These are phyloP conservation scores for Kodamaea fungicola DNA, from an alignment of 1,139 yeast species.

Conservation along the genomic window DNA sequence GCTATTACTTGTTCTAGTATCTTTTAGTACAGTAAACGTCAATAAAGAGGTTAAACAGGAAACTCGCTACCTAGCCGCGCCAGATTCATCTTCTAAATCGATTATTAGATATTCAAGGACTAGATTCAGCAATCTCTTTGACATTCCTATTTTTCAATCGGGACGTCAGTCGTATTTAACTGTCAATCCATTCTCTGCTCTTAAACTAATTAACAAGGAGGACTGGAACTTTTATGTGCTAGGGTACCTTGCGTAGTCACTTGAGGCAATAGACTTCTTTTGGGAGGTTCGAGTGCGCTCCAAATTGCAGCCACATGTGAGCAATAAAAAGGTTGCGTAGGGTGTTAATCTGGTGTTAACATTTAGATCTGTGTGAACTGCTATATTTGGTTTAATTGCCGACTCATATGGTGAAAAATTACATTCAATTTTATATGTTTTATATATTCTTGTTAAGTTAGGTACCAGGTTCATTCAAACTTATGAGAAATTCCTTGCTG, in stretches of 20 bases:
- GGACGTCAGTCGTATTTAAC: slow-evolving; percentile 14
- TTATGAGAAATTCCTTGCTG: slow-evolving; percentile 62
- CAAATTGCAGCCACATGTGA: slow-evolving; percentile 48
- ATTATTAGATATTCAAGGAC: slow-evolving; percentile 9
- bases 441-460: slow-evolving; percentile 59
- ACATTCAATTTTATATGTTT: slow-evolving; percentile 55
- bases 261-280: slow-evolving; percentile 80
- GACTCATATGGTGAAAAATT: slow-evolving; percentile 74
- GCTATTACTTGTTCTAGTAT: no score
- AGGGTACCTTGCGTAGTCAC: slow-evolving; percentile 72
- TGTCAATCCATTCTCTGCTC: slow-evolving; percentile 55
- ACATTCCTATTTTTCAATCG: slow-evolving; percentile 11
- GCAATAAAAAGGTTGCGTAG: slow-evolving; percentile 64
- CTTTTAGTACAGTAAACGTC: not conserved
- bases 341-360: slow-evolving; percentile 76
- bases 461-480: slow-evolving; percentile 72
- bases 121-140: slow-evolving; percentile 15
- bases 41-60: not conserved
- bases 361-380: slow-evolving; percentile 78
- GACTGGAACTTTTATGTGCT: slow-evolving; percentile 64
- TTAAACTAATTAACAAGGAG: slow-evolving; percentile 38
- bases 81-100: slow-evolving; percentile 4
- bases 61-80: slow-evolving; percentile 4
- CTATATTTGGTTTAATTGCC: slow-evolving; percentile 62
- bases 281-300: slow-evolving; percentile 61